Evolutionary conservation across 306 rosid genomes (phyloP), one percentile per base, ranked within the genome.

Genomic region (Myrica gale): DNA sequence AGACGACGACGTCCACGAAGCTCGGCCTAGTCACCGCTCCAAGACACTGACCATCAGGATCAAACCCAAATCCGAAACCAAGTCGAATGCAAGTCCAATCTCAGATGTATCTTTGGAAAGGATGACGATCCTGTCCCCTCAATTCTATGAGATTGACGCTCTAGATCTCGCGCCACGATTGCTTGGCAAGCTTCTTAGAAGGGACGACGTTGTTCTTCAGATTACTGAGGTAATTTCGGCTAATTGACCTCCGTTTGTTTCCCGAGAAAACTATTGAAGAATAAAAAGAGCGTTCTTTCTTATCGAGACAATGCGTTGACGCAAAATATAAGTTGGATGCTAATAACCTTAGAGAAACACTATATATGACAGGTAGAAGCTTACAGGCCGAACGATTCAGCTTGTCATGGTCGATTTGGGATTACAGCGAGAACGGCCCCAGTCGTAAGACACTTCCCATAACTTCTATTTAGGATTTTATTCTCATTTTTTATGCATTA

Each of bases 361-460:
- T 48, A 23, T 66, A 41, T 71, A 50, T 46, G 67, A 19, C 82
- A 93, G 97, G 97, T 92, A 69, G 98, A 95, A 88, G 98, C 98
- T 39, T 92, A 90, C 45, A 81, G 96, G 67, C 89, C 88, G 63
- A 89, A 90, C 83, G 98, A 92, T 74, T 86, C 97, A 13, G 97
- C 97, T 68, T 89, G 90, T 80, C 98, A 90, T 68, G 92, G 93
- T 77, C 90, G 97, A 47, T 90, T 95, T 89, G 98, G 97, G 32
- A 76, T 91, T 51, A 94, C 98, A n/a, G 57, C 94, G 20, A 87
- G 97, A 83, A 94, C 98, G 17, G 96, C 97, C 52, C 96, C 96
- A 47, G 90, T 85, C 68, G 98, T 94, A 86, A 91, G 97, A 84
- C 74, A 1, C 69, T 63, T 7, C 11, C 20, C 48, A 15, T 13